phyloP scores from a whole-genome alignment of 2,329 filamentous ascomycete species.

The Claviceps quebecensis region DNA sequence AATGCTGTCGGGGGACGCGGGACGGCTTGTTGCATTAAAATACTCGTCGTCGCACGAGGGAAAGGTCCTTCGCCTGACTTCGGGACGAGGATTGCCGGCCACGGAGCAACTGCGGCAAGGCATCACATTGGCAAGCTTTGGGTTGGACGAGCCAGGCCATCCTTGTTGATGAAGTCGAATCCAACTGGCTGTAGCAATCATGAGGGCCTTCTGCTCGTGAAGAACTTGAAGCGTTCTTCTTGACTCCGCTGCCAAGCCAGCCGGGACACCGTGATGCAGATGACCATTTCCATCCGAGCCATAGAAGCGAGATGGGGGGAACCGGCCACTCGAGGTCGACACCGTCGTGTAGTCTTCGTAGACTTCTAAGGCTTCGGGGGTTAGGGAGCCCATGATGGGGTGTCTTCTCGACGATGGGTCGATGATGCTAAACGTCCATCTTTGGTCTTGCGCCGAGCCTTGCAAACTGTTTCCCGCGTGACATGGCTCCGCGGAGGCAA shows the following conservation, averaged over 20 bases:
- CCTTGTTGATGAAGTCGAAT: constrained; percentile 22
- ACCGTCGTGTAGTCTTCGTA: constrained; percentile 52
- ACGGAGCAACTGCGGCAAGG: constrained; percentile 14
- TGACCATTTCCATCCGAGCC: constrained; percentile 11
- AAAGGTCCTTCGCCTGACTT: constrained; percentile 7
- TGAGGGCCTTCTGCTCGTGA: constrained; percentile 21
- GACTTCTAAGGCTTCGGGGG: constrained; percentile 49
- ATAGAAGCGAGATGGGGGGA: constrained; percentile 29
- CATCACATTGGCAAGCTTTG: constrained; percentile 13
- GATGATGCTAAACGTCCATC: constrained; percentile 67
- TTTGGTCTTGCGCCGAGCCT: constrained; percentile 26
- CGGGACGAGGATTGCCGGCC: constrained; percentile 1
- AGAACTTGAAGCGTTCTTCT: constrained; percentile 17
- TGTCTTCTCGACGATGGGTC: constrained; percentile 55
- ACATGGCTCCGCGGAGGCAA: constrained; percentile 8
- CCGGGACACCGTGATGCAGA: constrained; percentile 11
- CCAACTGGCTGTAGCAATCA: constrained; percentile 26
- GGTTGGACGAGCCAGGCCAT: constrained; percentile 19
- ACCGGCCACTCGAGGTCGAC: constrained; percentile 32
- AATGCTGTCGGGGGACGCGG: background rate
- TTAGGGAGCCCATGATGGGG: constrained; percentile 59
- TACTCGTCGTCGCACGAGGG: constrained; percentile 5
- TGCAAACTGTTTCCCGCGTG: constrained; percentile 12
- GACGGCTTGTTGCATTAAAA: constrained; percentile 3
- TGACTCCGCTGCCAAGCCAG: constrained; percentile 14